Conservation (phyloP, 805 yeast species). For the Sporopachydermia lactativora region DNA sequence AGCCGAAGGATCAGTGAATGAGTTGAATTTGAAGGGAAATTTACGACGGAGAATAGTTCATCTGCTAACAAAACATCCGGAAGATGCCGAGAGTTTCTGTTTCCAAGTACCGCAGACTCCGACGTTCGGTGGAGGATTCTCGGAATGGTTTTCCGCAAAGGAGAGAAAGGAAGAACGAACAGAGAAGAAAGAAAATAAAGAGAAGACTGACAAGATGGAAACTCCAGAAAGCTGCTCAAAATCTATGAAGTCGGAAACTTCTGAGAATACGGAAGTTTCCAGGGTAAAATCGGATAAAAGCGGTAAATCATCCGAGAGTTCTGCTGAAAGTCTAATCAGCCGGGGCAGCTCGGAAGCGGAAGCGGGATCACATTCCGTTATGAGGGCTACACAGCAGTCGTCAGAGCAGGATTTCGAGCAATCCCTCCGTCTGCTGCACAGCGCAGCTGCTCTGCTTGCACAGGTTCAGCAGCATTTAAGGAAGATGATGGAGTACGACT, state of each 20-base stretch:
- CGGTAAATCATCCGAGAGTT: neutral
- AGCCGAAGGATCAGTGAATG: constrained; percentile 1
- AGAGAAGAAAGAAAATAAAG: too few species aligned
- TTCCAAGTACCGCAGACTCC: neutral
- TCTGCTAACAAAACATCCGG: neutral
- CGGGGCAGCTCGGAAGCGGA: neutral
- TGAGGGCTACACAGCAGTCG: neutral
- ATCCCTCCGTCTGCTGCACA: neutral
- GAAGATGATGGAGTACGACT: constrained; percentile 27
- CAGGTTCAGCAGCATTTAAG: constrained; percentile 19
- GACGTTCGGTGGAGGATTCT: neutral
- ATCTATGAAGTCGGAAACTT: neutral
- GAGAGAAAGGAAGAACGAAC: too few species aligned
- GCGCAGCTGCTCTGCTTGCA: constrained; percentile 11
- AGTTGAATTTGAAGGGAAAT: neutral
- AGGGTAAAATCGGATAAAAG: neutral
- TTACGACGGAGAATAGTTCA: neutral
- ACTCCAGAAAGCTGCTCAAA: neutral
- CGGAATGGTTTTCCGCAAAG: too few species aligned
- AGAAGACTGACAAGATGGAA: neutral
- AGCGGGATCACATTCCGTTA: neutral
- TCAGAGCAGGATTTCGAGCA: neutral
- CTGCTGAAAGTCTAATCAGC: neutral
- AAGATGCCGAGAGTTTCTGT: too few species aligned
- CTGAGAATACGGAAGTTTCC: neutral